Evolutionary conservation across 2,329 filamentous ascomycete genomes (phyloP).

Genomic region (Penicillium brasilianum): DNA sequence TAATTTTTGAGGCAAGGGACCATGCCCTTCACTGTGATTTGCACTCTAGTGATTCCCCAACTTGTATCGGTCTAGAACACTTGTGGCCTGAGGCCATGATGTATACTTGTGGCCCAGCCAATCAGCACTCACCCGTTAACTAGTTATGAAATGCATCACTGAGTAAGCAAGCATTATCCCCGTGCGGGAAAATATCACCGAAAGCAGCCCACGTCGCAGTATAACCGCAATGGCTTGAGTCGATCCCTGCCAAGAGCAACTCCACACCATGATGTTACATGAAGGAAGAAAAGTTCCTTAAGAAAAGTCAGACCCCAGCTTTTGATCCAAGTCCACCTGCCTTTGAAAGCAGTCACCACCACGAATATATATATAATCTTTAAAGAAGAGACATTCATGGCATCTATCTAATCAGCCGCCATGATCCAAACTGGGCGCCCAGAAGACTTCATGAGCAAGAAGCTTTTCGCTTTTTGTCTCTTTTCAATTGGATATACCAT

Average conservation of each 20-base stretch:
- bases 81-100: background rate
- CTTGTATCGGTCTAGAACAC: background rate
- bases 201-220: constrained; percentile 1
- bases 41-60: background rate
- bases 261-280: background rate
- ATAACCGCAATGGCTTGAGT: background rate
- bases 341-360: background rate
- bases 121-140: background rate
- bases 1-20: background rate
- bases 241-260: constrained; percentile 4
- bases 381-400: background rate
- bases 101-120: constrained; percentile 1
- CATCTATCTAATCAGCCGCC: background rate
- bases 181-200: background rate
- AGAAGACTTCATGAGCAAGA: constrained; percentile 11
- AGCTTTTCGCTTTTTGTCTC: constrained; percentile 13
- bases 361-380: background rate
- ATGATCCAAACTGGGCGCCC: constrained; percentile 1
- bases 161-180: background rate
- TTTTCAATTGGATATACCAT: constrained; percentile 13
- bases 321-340: background rate
- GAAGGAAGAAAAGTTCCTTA: background rate
- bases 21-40: background rate
- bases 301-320: background rate
- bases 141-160: background rate